Percentiles rank a stretch among this genome's conserved stretches.
phyloP scores from a whole-genome alignment of 352 stramenopile genomes.

The Phytophthora colocasiae region DNA sequence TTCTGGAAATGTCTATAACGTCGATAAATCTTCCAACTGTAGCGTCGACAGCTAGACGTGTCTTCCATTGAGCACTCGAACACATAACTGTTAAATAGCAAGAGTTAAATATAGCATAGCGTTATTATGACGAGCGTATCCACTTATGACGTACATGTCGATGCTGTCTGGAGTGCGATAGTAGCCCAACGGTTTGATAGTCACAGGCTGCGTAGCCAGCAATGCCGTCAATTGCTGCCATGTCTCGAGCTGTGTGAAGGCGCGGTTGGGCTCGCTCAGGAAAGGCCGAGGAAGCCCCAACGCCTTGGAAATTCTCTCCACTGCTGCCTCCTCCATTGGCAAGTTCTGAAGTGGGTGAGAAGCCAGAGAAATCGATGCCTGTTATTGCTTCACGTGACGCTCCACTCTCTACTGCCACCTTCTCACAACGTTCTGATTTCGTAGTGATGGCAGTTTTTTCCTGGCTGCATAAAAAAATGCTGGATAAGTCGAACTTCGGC shows the following conservation, averaged over 20 bases:
- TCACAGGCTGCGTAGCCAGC: slow-evolving; percentile 56
- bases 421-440: slow-evolving; percentile 25
- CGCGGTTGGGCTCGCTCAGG: slow-evolving; percentile 65
- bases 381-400: neutral
- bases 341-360: neutral
- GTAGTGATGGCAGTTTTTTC: slow-evolving; percentile 6
- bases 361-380: no score
- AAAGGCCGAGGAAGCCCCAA: slow-evolving; percentile 70
- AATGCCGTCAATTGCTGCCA: slow-evolving; percentile 65
- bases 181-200: slow-evolving; percentile 73
- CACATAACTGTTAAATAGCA: slow-evolving; percentile 63
- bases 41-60: slow-evolving; percentile 30
- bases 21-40: slow-evolving; percentile 84
- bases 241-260: slow-evolving; percentile 68
- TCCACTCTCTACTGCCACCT: slow-evolving; percentile 11
- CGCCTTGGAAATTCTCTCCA: slow-evolving; percentile 62
- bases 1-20: slow-evolving; percentile 88
- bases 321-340: slow-evolving; percentile 44
- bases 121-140: slow-evolving; percentile 9
- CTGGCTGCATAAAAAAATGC: slow-evolving; percentile 6
- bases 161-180: slow-evolving; percentile 83
- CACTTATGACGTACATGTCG: slow-evolving; percentile 64
- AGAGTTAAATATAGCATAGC: slow-evolving; percentile 4
- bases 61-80: slow-evolving; percentile 72
- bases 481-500: neutral